Evolutionary conservation across 75 land plant genomes (phyloP).

Genomic region (Cupressus sempervirens): DNA sequence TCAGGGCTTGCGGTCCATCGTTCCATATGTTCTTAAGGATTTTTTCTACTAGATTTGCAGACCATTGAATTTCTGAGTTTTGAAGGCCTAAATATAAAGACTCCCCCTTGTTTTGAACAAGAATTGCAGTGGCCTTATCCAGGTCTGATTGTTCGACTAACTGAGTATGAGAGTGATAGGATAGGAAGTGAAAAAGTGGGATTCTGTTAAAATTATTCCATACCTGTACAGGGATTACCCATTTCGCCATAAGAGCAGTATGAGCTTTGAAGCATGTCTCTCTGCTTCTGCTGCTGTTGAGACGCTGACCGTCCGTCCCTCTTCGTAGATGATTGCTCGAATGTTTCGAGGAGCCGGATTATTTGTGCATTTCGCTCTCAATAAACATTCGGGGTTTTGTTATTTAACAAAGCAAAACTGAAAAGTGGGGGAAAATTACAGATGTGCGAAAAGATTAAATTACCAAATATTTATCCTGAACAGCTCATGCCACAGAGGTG

Average conservation of each 20-base stretch:
- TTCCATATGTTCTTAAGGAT: slow-evolving; percentile 56
- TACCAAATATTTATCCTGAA: no score
- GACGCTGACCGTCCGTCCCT: neutral
- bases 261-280: neutral
- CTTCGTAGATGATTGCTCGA: neutral
- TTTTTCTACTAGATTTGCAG: slow-evolving; percentile 10
- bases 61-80: slow-evolving; percentile 6
- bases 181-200: neutral
- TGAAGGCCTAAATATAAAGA: neutral
- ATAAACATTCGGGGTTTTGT: no score
- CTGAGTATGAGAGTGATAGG: neutral
- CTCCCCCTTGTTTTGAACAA: slow-evolving; percentile 2
- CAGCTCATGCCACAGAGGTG: no score
- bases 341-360: neutral
- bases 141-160: neutral
- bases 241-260: slow-evolving; percentile 3
- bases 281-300: neutral
- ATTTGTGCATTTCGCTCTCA: neutral
- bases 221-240: neutral
- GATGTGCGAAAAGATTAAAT: no score
- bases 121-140: slow-evolving; percentile 1
- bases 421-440: no score
- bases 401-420: no score
- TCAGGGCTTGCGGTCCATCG: slow-evolving; percentile 52
- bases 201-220: neutral